Base-by-base conservation (phyloP, 2,329 filamentous ascomycete species). In the Hypoxylon sp. region DNA sequence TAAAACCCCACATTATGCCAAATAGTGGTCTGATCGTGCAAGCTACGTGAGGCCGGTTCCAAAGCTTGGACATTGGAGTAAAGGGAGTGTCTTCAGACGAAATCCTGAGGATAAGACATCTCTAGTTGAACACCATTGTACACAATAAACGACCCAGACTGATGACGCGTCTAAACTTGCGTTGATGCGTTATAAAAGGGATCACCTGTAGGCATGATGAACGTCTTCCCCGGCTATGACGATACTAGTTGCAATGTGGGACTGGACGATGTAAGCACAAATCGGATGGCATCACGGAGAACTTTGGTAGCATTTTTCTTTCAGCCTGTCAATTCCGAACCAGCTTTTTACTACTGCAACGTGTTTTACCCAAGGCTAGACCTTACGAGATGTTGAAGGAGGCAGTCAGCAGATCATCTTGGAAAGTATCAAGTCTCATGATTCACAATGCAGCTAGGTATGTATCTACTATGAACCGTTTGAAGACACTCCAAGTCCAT, bases 1-100 rank as follows among this genome's bases (percentile, higher is more conserved):
- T 32, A 31, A 11, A 26, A 47, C 31, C 26, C 32, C 16, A 15
- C 19, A 19, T 25, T 26, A 15, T 47, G 43, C 6, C 43, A 15
- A 29, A 23, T 46, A 7, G n/a, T 9, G 5, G n/a, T n/a, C n/a
- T 46, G 42, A 26, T 46, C 31, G 7, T 25, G 31, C 7, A 7
- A 46, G n/a, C 29, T 41, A 4, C 35, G 75, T 3, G 71, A 63
- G 8, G 62, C 63, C 21, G 78, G 55, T 5, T 32, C 37, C 4
- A 29, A 37, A 16, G 9, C n/a, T 11, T 31, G 37, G 16, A 31
- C 36, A 8, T 9, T 48, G 1, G 49, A 48, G 37, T 23, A 12
- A 13, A 7, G 16, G 15, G 15, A 43, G n/a, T 37, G 37, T 31
- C 31, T 37, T 13, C 26, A 29, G 27, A 48, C 26, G 3, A 12